Conservation (phyloP, 1,139 yeast species). For the Taphrina pruni region DNA sequence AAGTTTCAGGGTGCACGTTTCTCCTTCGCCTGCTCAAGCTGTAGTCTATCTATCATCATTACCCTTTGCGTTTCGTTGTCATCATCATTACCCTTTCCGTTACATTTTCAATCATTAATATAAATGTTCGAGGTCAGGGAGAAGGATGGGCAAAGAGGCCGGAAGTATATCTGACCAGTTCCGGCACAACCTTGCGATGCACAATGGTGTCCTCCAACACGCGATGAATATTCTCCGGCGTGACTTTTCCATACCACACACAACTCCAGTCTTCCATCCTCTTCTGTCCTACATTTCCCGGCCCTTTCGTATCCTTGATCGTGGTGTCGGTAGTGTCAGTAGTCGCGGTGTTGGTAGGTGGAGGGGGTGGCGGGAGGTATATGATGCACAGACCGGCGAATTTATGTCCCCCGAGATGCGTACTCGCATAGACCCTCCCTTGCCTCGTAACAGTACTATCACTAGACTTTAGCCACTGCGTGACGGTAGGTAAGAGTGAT, state of each 20-base stretch:
- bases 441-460: no score
- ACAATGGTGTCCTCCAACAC: slow-evolving; percentile 13
- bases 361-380: slow-evolving; percentile 2
- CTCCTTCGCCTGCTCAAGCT: slow-evolving; percentile 72
- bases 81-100: not conserved
- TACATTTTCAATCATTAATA: not conserved
- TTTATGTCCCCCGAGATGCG: slow-evolving; percentile 37
- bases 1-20: slow-evolving; percentile 83
- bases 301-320: not conserved
- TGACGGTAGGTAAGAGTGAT: no score
- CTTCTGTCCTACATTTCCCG: not conserved
- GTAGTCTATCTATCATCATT: slow-evolving; percentile 9
- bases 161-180: slow-evolving; percentile 14
- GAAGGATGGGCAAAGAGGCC: not conserved
- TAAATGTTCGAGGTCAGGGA: no score
- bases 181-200: not conserved
- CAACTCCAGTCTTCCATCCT: slow-evolving; percentile 12
- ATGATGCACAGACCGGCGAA: slow-evolving; percentile 27
- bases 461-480: no score
- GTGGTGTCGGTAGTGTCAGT: not conserved
- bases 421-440: not conserved
- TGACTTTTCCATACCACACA: slow-evolving; percentile 33
- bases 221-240: slow-evolving; percentile 14
- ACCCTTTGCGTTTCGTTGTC: not conserved
- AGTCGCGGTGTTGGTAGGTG: not conserved